Evolutionary conservation across 495 filamentous ascomycete species (phyloP), one percentile per base, ranked within the genome.

Genomic region (Cercophora samala): DNA sequence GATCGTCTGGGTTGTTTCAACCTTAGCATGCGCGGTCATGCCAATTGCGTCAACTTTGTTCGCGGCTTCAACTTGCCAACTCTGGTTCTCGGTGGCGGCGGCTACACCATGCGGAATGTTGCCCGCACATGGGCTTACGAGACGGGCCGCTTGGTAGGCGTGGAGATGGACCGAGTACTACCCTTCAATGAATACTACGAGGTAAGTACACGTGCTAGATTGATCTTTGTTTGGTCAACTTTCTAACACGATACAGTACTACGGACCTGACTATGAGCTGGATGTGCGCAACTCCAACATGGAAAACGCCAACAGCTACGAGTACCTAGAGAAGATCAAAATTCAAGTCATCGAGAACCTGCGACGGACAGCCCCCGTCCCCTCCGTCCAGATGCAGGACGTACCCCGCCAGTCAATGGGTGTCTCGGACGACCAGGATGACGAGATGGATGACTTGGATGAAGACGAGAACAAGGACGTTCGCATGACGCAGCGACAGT

Each of bases 111-210:
- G 95, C 88, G 95, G 26, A 99, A 99, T 68, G 95, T 99, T 29
- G 91, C 94, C 22, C 89, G 96, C 64, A 97, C 95, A 5, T 99
- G 95, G 95, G 93, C 95, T 5, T 98, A 88, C 74, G 95, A 99
- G 76, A 98, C 95, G 5, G 96, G 96, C 66, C 84, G 91, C 32
- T 86, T 98, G 21, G 92, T 98, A 18, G 91, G 91, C 37, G 85
- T 92, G 25, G 84, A 88, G 60, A 89, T 99, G 80, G 84, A 85
- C 17, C 84, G 90, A 1, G 88, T 91, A 1, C 82, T 99, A n/a
- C 95, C 95, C 0, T 99, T 91, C 75, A 98, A 97, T 64, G 95
- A 99, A 73, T 99, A 98, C 75, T 99, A 99, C 76, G 93, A 97
- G 79, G 93, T 95, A 84, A 78, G 83, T 75, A 63, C 1, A 26